Conservation (phyloP, 129 eudicot species). For the Flaveria linearis region DNA sequence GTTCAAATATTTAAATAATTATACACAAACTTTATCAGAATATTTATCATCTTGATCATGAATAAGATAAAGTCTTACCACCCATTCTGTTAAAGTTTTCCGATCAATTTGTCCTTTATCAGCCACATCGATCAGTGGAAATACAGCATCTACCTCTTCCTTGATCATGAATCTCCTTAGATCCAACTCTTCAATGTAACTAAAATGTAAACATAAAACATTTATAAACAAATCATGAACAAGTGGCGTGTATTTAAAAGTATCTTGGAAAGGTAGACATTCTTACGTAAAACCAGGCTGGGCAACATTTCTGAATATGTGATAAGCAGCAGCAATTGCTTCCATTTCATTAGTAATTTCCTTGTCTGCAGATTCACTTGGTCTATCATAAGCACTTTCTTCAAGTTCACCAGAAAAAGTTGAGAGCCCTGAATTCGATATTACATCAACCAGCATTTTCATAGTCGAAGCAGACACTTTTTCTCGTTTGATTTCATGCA, state of each 20-base stretch:
- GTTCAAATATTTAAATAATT: constrained; percentile 10
- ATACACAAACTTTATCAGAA: neutral
- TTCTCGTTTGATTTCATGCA: constrained; percentile 77
- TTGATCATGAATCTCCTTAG: constrained; percentile 76
- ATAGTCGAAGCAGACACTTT: constrained; percentile 95
- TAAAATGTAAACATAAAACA: constrained; percentile 19
- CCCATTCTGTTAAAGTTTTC: constrained; percentile 80
- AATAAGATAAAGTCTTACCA: constrained; percentile 52
- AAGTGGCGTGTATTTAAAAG: neutral
- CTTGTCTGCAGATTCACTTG: constrained; percentile 54
- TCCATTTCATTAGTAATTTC: constrained; percentile 84
- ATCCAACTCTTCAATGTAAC: constrained; percentile 74
- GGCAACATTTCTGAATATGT: constrained; percentile 72
- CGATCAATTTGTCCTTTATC: constrained; percentile 65
- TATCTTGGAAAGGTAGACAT: constrained; percentile 7
- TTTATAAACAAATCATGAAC: neutral
- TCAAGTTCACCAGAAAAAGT: constrained; percentile 71
- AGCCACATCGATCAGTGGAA: constrained; percentile 70
- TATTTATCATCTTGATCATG: neutral
- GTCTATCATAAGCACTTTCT: constrained; percentile 57
- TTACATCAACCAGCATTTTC: constrained; percentile 73
- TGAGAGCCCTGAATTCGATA: constrained; percentile 68
- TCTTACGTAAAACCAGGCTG: constrained; percentile 61
- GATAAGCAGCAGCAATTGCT: constrained; percentile 93
- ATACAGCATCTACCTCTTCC: constrained; percentile 80